Evolutionary conservation across 495 filamentous ascomycete genomes (phyloP).

Genomic region (Amorphotheca resinae): DNA sequence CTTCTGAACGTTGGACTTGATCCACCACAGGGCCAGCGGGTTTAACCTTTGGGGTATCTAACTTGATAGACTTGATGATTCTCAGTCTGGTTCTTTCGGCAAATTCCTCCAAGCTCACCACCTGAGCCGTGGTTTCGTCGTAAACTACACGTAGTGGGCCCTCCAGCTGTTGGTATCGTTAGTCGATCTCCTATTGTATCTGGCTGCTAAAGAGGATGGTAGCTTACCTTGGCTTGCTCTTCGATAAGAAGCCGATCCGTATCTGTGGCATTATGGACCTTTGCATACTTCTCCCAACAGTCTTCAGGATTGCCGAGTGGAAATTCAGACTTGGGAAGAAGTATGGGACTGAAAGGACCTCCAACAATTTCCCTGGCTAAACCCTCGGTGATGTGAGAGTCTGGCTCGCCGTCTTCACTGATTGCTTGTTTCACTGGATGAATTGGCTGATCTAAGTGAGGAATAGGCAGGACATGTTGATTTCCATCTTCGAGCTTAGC

Average conservation of each 20-base stretch:
- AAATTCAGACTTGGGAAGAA: neutral
- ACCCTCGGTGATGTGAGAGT: neutral
- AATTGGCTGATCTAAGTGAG: neutral
- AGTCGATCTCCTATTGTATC: neutral
- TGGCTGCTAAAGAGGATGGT: neutral
- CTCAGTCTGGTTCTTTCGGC: neutral
- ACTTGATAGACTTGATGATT: neutral
- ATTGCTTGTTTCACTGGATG: neutral
- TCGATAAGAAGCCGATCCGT: constrained; percentile 8
- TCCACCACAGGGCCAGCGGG: too few relatives aligned
- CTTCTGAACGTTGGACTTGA: too few relatives aligned
- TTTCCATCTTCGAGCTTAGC: too few relatives aligned
- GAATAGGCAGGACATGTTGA: too few relatives aligned
- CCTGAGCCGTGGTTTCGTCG: constrained; percentile 1
- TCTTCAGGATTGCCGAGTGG: neutral
- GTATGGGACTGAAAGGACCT: neutral
- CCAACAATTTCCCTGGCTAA: neutral
- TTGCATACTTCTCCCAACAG: constrained; percentile 2
- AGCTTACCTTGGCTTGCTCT: constrained; percentile 5
- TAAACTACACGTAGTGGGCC: constrained; percentile 3
- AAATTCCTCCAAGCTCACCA: constrained; percentile 3
- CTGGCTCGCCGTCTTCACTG: neutral
- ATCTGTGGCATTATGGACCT: neutral
- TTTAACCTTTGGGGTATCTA: too few relatives aligned
- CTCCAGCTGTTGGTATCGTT: neutral